Evolutionary conservation across 2,329 filamentous ascomycete genomes (phyloP).

Genomic region (Aspergillus sp.): DNA sequence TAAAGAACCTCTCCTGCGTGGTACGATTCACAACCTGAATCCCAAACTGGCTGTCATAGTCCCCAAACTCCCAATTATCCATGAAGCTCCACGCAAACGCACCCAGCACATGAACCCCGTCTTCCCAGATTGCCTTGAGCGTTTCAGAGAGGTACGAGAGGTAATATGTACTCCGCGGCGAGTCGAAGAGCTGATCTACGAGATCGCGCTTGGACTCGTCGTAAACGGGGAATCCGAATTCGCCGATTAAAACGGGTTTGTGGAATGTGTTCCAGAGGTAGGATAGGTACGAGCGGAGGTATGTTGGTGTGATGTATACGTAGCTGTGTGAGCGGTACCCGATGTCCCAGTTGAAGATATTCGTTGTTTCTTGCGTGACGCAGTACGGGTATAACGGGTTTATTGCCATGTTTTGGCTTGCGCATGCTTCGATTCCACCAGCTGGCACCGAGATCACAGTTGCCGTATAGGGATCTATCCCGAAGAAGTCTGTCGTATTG

Average conservation of each 20-base stretch:
- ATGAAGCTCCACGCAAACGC: constrained; percentile 55
- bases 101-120: constrained; percentile 56
- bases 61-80: constrained; percentile 60
- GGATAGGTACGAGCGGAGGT: constrained; percentile 50
- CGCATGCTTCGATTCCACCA: constrained; percentile 50
- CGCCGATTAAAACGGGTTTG: constrained; percentile 47
- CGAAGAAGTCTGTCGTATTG: constrained; percentile 56
- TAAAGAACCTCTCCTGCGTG: constrained; percentile 49
- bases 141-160: constrained; percentile 55
- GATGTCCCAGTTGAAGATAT: constrained; percentile 57
- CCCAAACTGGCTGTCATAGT: constrained; percentile 52
- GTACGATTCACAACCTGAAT: constrained; percentile 58
- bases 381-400: constrained; percentile 54
- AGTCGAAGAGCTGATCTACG: constrained; percentile 55
- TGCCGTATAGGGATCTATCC: constrained; percentile 59
- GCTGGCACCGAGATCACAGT: constrained; percentile 53
- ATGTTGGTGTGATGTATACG: constrained; percentile 56
- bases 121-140: constrained; percentile 56
- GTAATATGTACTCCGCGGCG: constrained; percentile 56
- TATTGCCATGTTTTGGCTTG: constrained; percentile 36
- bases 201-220: constrained; percentile 47
- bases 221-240: constrained; percentile 58
- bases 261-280: constrained; percentile 62
- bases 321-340: constrained; percentile 58
- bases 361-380: constrained; percentile 49